Base-by-base conservation (phyloP, 371 early-diverging fungal species). In the Mucor saturninus region DNA sequence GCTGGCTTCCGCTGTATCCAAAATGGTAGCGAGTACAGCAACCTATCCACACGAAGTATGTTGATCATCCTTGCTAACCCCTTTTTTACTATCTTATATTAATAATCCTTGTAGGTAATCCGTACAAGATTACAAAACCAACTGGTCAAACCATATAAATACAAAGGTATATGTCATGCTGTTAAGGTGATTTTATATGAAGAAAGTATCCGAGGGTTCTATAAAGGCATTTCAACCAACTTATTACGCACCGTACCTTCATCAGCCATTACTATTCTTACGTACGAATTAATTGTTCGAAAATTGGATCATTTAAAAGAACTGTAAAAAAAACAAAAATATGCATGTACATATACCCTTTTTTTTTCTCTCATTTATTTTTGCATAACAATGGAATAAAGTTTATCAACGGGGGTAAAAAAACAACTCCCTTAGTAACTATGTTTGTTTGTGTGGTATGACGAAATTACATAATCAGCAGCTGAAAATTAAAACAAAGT, bases 41-140 rank as follows among this genome's bases (percentile, higher is more conserved):
- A 96, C 98, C 26, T 97, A 97, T 72, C 98, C 98, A 11, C 82
- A 76, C 51, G 75, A 88, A 77, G 89, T 50, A 11, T 21, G 48
- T 46, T 42, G 10, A 21, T 21, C 21, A 21, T 21, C 21, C 21
- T 21, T 21, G 11, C n/a, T 42, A 4, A 4, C n/a, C 42, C 13
- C n/a, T 14, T 42, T 14, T 21, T 6, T 7, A 28, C 21, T 21
- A 6, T 28, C 26, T 48, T 28, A 28, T 28, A 48, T 14, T 21
- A 6, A 50, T 14, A 2, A 6, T 42, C 26, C 42, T 5, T 45
- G 29, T 7, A 56, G 46, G 48, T 91, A 26, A 87, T 95, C 42
- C 88, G 96, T 58, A 95, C 95, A 5, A 86, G 95, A 54, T 76
- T 97, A 66, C 97, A 95, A 73, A 94, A 92, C 51, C 95, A 94